phyloP scores from a whole-genome alignment of 805 yeast genomes.

The Pichia ethanolica region DNA sequence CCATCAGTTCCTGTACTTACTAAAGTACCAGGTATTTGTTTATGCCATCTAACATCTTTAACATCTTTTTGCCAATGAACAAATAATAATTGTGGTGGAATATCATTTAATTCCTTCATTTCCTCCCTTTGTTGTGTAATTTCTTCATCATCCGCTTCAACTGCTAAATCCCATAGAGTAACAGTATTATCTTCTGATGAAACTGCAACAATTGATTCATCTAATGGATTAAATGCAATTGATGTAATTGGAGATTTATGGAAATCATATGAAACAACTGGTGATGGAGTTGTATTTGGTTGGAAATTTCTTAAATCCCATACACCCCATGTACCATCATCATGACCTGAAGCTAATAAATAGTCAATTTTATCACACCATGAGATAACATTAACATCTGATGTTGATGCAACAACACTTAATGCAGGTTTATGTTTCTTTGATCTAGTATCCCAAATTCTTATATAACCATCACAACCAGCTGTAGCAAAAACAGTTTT shows the following conservation, averaged over 20 bases:
- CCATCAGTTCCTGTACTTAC: conserved; percentile 96
- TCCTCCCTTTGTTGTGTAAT: conserved; percentile 77
- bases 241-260: conserved; percentile 91
- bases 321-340: conserved; percentile 94
- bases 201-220: conserved; percentile 92
- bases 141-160: conserved; percentile 98
- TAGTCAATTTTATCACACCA: conserved; percentile 89
- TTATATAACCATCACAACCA: conserved; percentile 83
- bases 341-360: conserved; percentile 91
- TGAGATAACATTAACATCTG: conserved; percentile 91
- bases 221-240: conserved; percentile 88
- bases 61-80: conserved; percentile 98
- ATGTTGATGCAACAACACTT: conserved; percentile 66
- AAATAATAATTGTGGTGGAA: conserved; percentile 92
- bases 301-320: conserved; percentile 93
- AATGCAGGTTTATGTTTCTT: conserved; percentile 88
- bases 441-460: conserved; percentile 96
- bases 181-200: conserved; percentile 96
- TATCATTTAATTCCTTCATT: conserved; percentile 71
- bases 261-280: conserved; percentile 93
- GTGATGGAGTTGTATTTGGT: conserved; percentile 51
- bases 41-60: conserved; percentile 97
- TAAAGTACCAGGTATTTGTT: conserved; percentile 91
- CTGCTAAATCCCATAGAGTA: conserved; percentile 95
- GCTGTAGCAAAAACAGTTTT: conserved; percentile 92